Percentiles rank a stretch among this genome's conserved stretches.
Evolutionary conservation across 805 yeast species (phyloP).

Genomic region (Komagataella populi): DNA sequence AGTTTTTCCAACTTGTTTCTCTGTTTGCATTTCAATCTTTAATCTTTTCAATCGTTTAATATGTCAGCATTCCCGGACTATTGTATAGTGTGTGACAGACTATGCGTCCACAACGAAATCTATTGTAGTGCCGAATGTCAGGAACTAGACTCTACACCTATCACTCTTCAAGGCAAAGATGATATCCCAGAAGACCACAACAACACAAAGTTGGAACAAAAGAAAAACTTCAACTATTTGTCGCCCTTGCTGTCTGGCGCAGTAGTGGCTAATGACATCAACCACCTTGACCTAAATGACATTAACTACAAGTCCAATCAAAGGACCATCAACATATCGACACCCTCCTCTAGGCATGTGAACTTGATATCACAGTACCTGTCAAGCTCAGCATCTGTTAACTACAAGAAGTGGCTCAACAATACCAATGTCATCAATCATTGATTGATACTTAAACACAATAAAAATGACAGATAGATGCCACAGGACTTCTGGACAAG

Average conservation of each 20-base stretch:
- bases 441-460: neutral
- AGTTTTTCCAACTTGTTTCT: neutral
- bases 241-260: neutral
- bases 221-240: neutral
- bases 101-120: conserved; percentile 4
- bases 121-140: conserved; percentile 6
- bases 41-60: neutral
- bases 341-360: neutral
- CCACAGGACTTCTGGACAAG: neutral
- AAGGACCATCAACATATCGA: neutral
- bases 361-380: neutral
- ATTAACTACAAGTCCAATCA: neutral
- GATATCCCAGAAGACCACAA: neutral
- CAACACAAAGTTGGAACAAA: neutral
- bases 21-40: neutral
- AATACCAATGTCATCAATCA: neutral
- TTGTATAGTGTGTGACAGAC: conserved; percentile 7
- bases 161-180: conserved; percentile 1
- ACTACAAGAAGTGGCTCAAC: conserved; percentile 7
- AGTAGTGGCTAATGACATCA: neutral
- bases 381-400: conserved; percentile 3
- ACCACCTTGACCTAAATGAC: conserved; percentile 1
- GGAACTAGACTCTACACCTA: conserved; percentile 3
- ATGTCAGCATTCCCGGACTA: conserved; percentile 15
- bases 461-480: neutral